A percentile compares a stretch with the other conserved stretches of the same genome.
Conservation (phyloP, 2,329 filamentous ascomycete genomes). For the Thyridium curvatum region DNA sequence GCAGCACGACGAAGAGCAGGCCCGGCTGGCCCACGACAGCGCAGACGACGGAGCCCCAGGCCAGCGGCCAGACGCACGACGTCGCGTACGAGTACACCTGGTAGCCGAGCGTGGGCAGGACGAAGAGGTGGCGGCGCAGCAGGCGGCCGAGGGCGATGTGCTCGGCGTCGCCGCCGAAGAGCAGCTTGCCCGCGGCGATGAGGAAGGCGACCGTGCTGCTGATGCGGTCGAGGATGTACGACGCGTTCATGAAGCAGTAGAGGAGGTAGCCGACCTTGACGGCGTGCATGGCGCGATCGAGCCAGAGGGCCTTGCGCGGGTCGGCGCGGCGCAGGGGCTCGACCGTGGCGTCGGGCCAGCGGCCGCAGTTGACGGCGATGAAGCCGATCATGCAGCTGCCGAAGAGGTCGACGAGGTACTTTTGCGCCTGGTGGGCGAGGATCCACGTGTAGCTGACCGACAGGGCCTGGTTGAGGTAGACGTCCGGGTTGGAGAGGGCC, state of each 20-base stretch:
- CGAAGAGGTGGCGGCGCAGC: slow-evolving; percentile 5
- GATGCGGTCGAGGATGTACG: slow-evolving; percentile 20
- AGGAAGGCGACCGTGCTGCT: slow-evolving; percentile 18
- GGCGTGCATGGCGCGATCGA: slow-evolving; percentile 3
- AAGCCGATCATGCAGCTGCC: slow-evolving; percentile 6
- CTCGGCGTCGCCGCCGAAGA: slow-evolving; percentile 7
- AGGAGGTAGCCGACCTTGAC: slow-evolving; percentile 12
- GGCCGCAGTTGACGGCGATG: slow-evolving; percentile 1
- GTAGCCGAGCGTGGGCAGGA: slow-evolving; percentile 6
- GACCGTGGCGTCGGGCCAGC: neutral
- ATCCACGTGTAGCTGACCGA: slow-evolving; percentile 8
- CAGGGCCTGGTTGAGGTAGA: slow-evolving; percentile 22
- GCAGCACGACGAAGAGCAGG: slow-evolving; percentile 9
- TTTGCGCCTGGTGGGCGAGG: slow-evolving; percentile 10
- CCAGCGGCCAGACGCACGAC: slow-evolving; percentile 10
- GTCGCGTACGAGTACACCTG: slow-evolving; percentile 7
- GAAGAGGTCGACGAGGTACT: slow-evolving; percentile 9
- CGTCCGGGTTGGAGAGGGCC: slow-evolving; percentile 25
- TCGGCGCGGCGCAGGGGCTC: neutral
- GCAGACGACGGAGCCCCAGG: neutral
- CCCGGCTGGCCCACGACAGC: slow-evolving; percentile 11
- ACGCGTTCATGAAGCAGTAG: slow-evolving; percentile 17
- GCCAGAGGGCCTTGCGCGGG: neutral
- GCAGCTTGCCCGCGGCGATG: slow-evolving; percentile 13
- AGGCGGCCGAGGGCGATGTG: slow-evolving; percentile 4